Evolutionary conservation across 805 yeast species (phyloP).

Genomic region (Torulaspora maleeae): DNA sequence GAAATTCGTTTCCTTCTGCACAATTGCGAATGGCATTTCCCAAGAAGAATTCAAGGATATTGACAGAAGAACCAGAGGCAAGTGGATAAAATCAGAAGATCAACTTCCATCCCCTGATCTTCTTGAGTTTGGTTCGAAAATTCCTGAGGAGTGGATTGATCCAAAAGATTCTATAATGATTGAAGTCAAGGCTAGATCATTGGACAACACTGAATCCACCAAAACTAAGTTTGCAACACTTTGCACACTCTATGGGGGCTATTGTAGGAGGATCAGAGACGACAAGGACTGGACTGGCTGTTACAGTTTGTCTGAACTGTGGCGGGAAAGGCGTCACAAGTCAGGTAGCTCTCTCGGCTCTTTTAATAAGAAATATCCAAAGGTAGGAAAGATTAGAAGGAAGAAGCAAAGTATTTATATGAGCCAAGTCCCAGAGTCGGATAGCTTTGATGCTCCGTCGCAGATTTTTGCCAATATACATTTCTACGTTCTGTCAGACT

Average conservation of each 20-base stretch:
- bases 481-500: slow-evolving; percentile 55
- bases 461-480: slow-evolving; percentile 42
- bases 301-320: slow-evolving; percentile 50
- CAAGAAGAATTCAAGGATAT: slow-evolving; percentile 56
- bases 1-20: slow-evolving; percentile 62
- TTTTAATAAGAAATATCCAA: slow-evolving; percentile 24
- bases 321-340: slow-evolving; percentile 14
- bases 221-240: slow-evolving; percentile 54
- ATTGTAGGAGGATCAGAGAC: slow-evolving; percentile 59
- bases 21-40: slow-evolving; percentile 81
- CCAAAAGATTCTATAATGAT: slow-evolving; percentile 74
- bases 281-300: slow-evolving; percentile 63
- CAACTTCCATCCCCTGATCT: slow-evolving; percentile 40
- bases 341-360: slow-evolving; percentile 15
- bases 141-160: slow-evolving; percentile 72
- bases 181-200: slow-evolving; percentile 77
- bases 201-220: slow-evolving; percentile 45
- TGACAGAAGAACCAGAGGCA: slow-evolving; percentile 49
- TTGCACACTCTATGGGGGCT: slow-evolving; percentile 70
- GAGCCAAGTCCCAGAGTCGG: neutral
- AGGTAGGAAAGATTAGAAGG: slow-evolving; percentile 33
- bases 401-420: slow-evolving; percentile 18
- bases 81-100: slow-evolving; percentile 50
- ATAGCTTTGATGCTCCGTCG: slow-evolving; percentile 18
- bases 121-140: slow-evolving; percentile 52